These are phyloP conservation scores for Pichia terricola DNA, from an alignment of 1,139 yeast species.

Conservation along the genomic window DNA sequence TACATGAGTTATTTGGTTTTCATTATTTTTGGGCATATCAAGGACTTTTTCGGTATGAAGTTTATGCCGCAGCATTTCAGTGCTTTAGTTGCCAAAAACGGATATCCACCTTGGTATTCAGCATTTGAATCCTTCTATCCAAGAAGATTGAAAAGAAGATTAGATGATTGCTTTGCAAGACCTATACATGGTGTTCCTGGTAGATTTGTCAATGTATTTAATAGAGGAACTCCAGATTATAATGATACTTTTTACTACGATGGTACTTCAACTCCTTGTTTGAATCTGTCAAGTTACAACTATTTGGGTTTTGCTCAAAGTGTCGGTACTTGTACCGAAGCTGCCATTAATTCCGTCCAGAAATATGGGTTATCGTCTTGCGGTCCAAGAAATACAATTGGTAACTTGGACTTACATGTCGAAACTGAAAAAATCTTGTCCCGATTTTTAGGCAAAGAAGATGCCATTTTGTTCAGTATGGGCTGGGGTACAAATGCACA, in stretches of 20 bases:
- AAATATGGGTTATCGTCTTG: conserved; percentile 71
- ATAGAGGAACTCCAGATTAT: conserved; percentile 58
- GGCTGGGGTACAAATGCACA: conserved; percentile 98
- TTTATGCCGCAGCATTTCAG: conserved; percentile 57
- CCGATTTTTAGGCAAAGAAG: conserved; percentile 84
- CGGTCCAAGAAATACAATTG: conserved; percentile 67
- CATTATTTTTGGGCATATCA: conserved; percentile 79
- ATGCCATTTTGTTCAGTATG: conserved; percentile 77
- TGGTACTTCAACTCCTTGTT: conserved; percentile 67
- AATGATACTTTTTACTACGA: conserved; percentile 55
- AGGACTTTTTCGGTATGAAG: conserved; percentile 76
- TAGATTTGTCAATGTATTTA: conserved; percentile 71
- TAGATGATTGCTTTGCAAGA: conserved; percentile 91
- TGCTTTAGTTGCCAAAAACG: conserved; percentile 69
- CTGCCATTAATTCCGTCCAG: conserved; percentile 52
- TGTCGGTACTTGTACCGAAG: conserved; percentile 82
- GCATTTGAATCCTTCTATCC: conserved; percentile 91
- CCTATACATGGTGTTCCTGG: conserved; percentile 98
- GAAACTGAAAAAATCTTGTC: conserved; percentile 75
- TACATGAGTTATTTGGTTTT: conserved; percentile 75
- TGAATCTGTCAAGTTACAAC: conserved; percentile 84
- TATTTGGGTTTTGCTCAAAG: conserved; percentile 96
- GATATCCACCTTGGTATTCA: conserved; percentile 93
- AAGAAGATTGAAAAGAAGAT: conserved; percentile 80
- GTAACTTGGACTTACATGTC: conserved; percentile 67